These are phyloP conservation scores for Crithidia brevicula DNA, from an alignment of 208 protist genomes.

Conservation along the genomic window DNA sequence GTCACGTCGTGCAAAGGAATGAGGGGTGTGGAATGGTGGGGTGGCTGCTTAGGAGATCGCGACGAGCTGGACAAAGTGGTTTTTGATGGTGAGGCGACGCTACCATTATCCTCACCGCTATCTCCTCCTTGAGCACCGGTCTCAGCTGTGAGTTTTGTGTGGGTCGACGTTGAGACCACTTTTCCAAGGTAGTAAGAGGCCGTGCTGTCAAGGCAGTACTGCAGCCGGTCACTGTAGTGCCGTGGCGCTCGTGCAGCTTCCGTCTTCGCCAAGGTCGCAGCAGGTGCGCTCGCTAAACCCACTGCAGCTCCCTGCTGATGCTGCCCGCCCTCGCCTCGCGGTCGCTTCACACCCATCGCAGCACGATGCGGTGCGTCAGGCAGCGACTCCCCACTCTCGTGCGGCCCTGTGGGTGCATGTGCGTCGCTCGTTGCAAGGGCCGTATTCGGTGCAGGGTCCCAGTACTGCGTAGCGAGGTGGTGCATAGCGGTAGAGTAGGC, in stretches of 20 bases:
- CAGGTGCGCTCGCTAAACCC: too few relatives aligned
- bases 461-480: constrained; percentile 72
- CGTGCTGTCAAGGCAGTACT: constrained; percentile 34
- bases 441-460: constrained; percentile 33
- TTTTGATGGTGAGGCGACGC: background rate
- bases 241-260: constrained; percentile 4
- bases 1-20: constrained; percentile 1
- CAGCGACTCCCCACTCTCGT: background rate
- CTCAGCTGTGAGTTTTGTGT: background rate
- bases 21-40: background rate
- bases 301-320: too few relatives aligned
- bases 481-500: constrained; percentile 75
- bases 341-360: constrained; percentile 18
- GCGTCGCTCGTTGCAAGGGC: background rate
- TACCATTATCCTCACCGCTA: background rate
- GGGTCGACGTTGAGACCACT: background rate
- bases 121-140: background rate
- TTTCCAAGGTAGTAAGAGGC: constrained; percentile 40
- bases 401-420: too few relatives aligned
- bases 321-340: background rate
- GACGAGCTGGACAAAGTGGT: too few relatives aligned
- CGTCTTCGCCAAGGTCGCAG: background rate
- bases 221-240: constrained; percentile 44
- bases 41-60: too few relatives aligned
- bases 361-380: background rate